Base-by-base conservation (phyloP, 495 filamentous ascomycete genomes). In the Arthonia radiata region DNA sequence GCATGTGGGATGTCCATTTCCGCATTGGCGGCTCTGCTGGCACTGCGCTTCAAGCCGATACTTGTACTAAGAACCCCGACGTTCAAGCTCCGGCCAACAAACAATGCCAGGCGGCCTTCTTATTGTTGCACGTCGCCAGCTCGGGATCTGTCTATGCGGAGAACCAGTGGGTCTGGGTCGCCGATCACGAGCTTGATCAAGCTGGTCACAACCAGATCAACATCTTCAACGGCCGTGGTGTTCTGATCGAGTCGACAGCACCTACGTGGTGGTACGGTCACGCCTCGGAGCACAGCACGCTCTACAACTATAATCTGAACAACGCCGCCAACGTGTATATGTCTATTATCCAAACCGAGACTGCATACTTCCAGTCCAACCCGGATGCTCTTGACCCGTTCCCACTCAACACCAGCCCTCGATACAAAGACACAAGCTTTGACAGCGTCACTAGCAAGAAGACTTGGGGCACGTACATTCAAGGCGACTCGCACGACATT, bases 111-210 rank as follows among this genome's bases (percentile, higher is more conserved):
- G 77, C 68, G 15, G 58, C 78, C 8, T 86, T 86, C 58, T 53
- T 90, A 51, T 62, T 83, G 29, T 50, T 94, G 12, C 80, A 90
- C 44, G 49, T 91, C 19, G 76, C 76, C 4, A 39, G 59, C 24
- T 53, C 64, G 15, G 76, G 61, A 4, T 69, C 62, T 28, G 61
- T 69, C 10, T 90, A 91, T 46, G 48, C 90, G 25, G 83, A 92
- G 52, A 93, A 94, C 50, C 67, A 64, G 23, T 94, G 83, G 83
- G 75, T 72, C 48, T 94, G 83, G 83, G 79, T 82, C 15, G 67
- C 83, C 2, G 83, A 94, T 47, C 83, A 94, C 54, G 74, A 79
- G 33, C 70, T 94, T 22, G 83, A 92, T 43, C 61, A 66, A 3
- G 24, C 47, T 5, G 71, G 74, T 39, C 64, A 76, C 49, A 64